Conservation (phyloP, 495 filamentous ascomycete species). For the Haplographium delicatum region DNA sequence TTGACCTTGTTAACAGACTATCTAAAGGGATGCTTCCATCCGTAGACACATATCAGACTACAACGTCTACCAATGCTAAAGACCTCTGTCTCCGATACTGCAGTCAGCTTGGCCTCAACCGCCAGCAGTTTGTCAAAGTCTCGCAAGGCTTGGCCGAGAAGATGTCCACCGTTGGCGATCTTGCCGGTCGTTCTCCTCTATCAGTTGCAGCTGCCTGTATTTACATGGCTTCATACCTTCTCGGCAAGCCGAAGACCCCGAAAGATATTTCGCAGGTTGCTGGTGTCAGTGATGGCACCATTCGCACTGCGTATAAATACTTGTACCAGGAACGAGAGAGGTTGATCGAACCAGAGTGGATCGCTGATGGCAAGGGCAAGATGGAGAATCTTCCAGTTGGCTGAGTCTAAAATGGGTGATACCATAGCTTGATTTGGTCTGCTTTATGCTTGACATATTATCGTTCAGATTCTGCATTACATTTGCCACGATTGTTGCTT, state of each 20-base stretch:
- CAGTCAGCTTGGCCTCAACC: conserved; percentile 62
- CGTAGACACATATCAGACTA: conserved; percentile 60
- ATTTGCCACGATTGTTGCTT: conserved; percentile 12
- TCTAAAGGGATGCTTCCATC: conserved; percentile 15
- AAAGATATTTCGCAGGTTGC: conserved; percentile 79
- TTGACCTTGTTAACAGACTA: conserved; percentile 22
- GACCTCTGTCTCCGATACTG: conserved; percentile 88
- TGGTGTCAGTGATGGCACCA: conserved; percentile 91
- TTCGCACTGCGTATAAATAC: conserved; percentile 88
- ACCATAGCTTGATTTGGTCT: conserved; percentile 10
- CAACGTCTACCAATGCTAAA: conserved; percentile 71
- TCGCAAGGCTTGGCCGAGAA: conserved; percentile 69
- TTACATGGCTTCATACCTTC: conserved; percentile 84
- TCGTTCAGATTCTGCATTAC: conserved; percentile 9
- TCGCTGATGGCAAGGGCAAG: conserved; percentile 63
- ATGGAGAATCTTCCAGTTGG: conserved; percentile 58
- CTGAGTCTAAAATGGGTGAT: conserved; percentile 27
- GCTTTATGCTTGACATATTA: not conserved
- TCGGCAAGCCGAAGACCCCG: conserved; percentile 69
- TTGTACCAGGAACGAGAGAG: conserved; percentile 68
- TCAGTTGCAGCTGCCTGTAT: conserved; percentile 94
- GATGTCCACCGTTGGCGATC: conserved; percentile 63
- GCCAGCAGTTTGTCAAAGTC: conserved; percentile 64
- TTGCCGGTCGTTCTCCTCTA: conserved; percentile 90
- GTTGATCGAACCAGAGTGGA: conserved; percentile 70